Base-by-base conservation (phyloP, 305 asterid genomes). In the Coffea humblotiana region DNA sequence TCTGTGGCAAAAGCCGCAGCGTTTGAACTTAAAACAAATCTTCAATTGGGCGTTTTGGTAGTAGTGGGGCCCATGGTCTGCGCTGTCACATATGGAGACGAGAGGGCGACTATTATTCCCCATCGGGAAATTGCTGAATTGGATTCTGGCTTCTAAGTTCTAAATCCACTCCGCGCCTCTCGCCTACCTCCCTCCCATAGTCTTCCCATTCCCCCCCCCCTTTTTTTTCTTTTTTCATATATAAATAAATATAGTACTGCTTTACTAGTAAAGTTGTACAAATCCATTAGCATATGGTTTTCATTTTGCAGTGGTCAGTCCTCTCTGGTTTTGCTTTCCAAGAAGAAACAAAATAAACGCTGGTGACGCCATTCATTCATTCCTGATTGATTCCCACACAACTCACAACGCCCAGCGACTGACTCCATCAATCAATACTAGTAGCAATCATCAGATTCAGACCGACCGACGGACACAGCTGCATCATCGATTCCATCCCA, bases 71-170 rank as follows among this genome's bases (percentile, higher is more conserved):
- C 48, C 72, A 67, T 6, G 21, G 23, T 25, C 25, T 47, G 23
- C 29, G 37, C 11, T 6, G 14, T 37, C 23, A 40, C 47, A 48
- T 58, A 63, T 2, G 61, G 40, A 29, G 21, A 29, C 8, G 8
- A 29, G 72, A 12, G 2, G 13, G 1, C 25, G 80, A 49, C 83
- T 74, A 80, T 67, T 74, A 80, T 67, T 80, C 43, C 43, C 56
- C 29, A 47, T 18, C 47, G n/a, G 58, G 68, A 10, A 48, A 48
- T 48, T 29, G 32, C 32, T 29, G 32, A 29, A 29, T 29, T 29
- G 32, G 32, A 1, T 29, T 29, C 32, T 29, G 1, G 32, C 29
- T 29, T 37, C 40, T 37, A 37, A 8, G 0, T 48, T 48, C 51
- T 48, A 48, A 48, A 48, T 48, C 51, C 8, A 48, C 13, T 48